Conservation (phyloP, 2,329 filamentous ascomycete genomes). For the Fusarium azukiicola region DNA sequence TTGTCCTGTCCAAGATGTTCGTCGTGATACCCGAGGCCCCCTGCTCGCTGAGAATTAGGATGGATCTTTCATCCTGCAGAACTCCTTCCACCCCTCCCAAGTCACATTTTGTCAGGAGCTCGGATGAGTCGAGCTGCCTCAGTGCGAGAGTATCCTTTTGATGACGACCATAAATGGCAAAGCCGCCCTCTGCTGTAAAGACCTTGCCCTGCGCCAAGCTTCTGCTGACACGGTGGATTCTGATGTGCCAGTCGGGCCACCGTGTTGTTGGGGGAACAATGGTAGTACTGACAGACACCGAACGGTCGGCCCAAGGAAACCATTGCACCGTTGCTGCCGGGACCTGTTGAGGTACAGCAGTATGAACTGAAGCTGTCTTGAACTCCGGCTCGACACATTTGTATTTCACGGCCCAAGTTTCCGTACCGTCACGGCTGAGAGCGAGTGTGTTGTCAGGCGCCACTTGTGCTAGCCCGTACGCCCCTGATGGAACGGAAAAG, state of each 20-base stretch:
- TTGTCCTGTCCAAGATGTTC: not conserved
- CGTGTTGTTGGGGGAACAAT: not conserved
- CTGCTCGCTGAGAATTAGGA: not conserved
- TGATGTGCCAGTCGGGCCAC: conserved; percentile 9
- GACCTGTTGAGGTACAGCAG: not conserved
- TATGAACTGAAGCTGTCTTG: not conserved
- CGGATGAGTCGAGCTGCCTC: not conserved
- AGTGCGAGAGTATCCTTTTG: not conserved
- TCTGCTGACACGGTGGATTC: not conserved
- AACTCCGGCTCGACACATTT: conserved; percentile 1
- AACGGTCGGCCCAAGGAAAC: conserved; percentile 9
- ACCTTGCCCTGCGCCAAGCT: not conserved
- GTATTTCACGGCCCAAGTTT: conserved; percentile 10
- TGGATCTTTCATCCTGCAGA: not conserved
- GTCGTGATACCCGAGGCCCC: not conserved
- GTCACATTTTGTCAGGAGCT: not conserved
- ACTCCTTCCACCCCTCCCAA: not conserved
- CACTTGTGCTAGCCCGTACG: conserved; percentile 40
- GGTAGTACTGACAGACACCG: not conserved
- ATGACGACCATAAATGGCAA: conserved; percentile 1
- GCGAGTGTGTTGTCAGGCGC: conserved; percentile 53
- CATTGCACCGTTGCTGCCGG: conserved; percentile 1
- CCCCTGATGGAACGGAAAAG: conserved; percentile 64
- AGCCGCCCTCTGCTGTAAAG: not conserved
- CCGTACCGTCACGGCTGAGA: not conserved